These are phyloP conservation scores for Lipomyces starkeyi DNA, from an alignment of 805 yeast species.

Conservation along the genomic window DNA sequence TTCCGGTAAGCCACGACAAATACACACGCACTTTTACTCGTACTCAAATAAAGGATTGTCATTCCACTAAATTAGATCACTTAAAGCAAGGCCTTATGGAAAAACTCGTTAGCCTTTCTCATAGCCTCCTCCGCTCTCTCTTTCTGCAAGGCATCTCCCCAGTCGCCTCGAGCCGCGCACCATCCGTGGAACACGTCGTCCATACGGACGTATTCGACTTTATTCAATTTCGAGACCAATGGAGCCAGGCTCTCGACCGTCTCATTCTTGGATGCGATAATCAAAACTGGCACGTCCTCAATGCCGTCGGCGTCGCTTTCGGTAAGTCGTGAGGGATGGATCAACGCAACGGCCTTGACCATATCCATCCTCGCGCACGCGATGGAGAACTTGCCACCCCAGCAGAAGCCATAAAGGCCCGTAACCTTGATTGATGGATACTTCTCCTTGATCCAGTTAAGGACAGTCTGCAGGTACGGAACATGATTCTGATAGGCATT, in stretches of 20 bases:
- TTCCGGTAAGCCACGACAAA: neutral
- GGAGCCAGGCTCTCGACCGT: conserved; percentile 19
- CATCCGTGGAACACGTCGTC: conserved; percentile 38
- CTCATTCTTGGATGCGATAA: conserved; percentile 33
- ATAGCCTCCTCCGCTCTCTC: conserved; percentile 36
- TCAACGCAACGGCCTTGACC: conserved; percentile 27
- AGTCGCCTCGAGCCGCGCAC: conserved; percentile 37
- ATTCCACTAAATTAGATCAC: conserved; percentile 42
- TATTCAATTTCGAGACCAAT: conserved; percentile 16
- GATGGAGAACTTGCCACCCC: conserved; percentile 37
- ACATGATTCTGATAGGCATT: conserved; percentile 13
- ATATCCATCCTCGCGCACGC: conserved; percentile 16
- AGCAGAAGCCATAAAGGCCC: conserved; percentile 37
- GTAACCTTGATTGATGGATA: conserved; percentile 23
- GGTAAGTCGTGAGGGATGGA: conserved; percentile 34
- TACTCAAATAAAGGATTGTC: neutral
- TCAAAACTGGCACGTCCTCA: conserved; percentile 29
- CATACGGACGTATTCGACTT: conserved; percentile 28
- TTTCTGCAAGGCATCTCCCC: conserved; percentile 28
- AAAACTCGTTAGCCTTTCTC: conserved; percentile 23
- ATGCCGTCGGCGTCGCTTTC: conserved; percentile 32
- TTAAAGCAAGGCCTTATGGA: conserved; percentile 38
- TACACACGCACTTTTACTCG: neutral
- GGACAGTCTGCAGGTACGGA: conserved; percentile 15
- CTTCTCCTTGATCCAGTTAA: conserved; percentile 14